phyloP scores from a whole-genome alignment of 1,139 yeast species.

The Yamadazyma sp. region DNA sequence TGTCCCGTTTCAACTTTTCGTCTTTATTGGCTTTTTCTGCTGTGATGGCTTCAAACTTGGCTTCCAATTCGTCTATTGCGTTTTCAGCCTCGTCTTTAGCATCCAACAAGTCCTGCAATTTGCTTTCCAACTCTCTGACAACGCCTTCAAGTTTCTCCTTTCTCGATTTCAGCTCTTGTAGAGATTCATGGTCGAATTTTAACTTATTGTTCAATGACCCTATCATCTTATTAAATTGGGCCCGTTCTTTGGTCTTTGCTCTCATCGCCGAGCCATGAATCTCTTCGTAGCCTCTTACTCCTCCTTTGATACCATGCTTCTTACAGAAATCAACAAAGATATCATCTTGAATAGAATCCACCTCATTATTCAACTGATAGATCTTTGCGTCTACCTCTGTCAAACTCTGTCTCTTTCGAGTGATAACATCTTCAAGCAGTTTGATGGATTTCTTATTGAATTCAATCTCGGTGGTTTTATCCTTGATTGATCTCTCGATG shows the following conservation, averaged over 20 bases:
- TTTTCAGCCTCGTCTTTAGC: slow-evolving; percentile 34
- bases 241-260: slow-evolving; percentile 61
- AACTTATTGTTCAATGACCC: slow-evolving; percentile 62
- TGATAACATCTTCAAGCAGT: slow-evolving; percentile 20
- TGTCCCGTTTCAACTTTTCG: slow-evolving; percentile 24
- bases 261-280: slow-evolving; percentile 64
- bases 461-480: slow-evolving; percentile 54
- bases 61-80: slow-evolving; percentile 46
- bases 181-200: slow-evolving; percentile 61
- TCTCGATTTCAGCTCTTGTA: slow-evolving; percentile 50
- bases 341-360: slow-evolving; percentile 38
- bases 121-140: slow-evolving; percentile 30
- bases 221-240: slow-evolving; percentile 60
- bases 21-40: slow-evolving; percentile 36
- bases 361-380: slow-evolving; percentile 22
- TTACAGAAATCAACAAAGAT: slow-evolving; percentile 58
- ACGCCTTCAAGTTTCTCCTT: slow-evolving; percentile 35
- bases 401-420: slow-evolving; percentile 21
- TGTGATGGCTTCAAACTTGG: slow-evolving; percentile 46
- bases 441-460: slow-evolving; percentile 38
- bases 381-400: slow-evolving; percentile 32
- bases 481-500: slow-evolving; percentile 52
- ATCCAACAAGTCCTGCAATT: slow-evolving; percentile 27
- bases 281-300: slow-evolving; percentile 65
- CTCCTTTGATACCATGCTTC: slow-evolving; percentile 49